Evolutionary conservation across 2,329 filamentous ascomycete species (phyloP), one percentile per base, ranked within the genome.

Genomic region (Talaromyces rugulosus): DNA sequence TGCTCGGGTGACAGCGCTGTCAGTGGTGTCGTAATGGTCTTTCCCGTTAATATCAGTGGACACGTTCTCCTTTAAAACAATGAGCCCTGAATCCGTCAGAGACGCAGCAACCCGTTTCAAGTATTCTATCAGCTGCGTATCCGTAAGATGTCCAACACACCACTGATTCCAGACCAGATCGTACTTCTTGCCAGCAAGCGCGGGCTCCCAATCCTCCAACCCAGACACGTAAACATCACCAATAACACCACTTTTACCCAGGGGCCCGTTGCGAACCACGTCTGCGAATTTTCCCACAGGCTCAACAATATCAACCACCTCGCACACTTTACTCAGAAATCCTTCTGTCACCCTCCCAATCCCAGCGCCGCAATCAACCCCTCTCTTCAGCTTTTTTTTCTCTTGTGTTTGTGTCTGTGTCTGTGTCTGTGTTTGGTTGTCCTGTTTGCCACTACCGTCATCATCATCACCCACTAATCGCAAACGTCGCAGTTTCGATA

Each of bases 151-250:
- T 28, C 91, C 89, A 7, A 94, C 76, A 74, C 92, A 97, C 92
- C 93, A 96, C 75, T 97, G 93, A 58, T 85, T 89, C 91, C 91
- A 96, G 64, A 97, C 87, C 53, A 96, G 74, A 72, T 93, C 89
- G 75, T 97, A 97, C 56, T 77, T 73, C 8, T 75, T 75, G 56
- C 23, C 23, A 4, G 7, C 18, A 8, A 12, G 33, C 65, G 65
- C 18, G 4, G 74, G 77, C 0, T 82, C 80, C 91, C 91, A 96
- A 31, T 84, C 82, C 74, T 96, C 89, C 0, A 96, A 78, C 0
- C 91, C 91, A 1, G 88, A 77, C 66, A 89, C 91, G 76, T 86
- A 89, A 18, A 96, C 82, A 27, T 82, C 77, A 1, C 89, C 89
- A 0, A 85, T 73, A 50, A 82, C 83, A 0, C 80, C 82, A 14